Base-by-base conservation (phyloP, 129 eudicot genomes). In the Chrysanthemum makinoi region DNA sequence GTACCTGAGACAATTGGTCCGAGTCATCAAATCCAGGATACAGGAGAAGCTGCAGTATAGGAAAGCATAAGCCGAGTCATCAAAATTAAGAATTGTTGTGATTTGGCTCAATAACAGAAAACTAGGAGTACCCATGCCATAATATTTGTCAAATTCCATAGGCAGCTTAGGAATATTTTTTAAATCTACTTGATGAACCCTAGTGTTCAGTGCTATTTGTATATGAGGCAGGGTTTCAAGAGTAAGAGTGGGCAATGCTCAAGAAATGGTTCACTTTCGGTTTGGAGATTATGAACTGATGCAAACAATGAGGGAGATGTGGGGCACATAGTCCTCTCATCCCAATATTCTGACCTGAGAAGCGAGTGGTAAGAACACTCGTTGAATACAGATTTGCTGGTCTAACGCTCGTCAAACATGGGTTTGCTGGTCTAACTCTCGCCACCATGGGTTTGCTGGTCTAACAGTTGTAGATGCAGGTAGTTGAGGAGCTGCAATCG, bases 261-360 rank as follows among this genome's bases (percentile, higher is more conserved):
- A 7, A 72, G 49, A 51, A 26, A 53, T 16, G 74, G 48, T 47
- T 44, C 20, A 7, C 10, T n/a, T 43, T 18, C 52, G 53, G 75
- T 20, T 7, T 68, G 72, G 43, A 26, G 59, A 70, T 46, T 69
- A 67, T 62, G 19, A 51, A 61, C 13, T 12, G 77, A 49, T 70
- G 58, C 60, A 65, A 39, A 33, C 19, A 78, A 33, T 2, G 52
- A 46, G 1, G 75, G 68, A 55, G 82, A 48, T 84, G 89, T 18
- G 96, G 96, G 13, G 92, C 83, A 48, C 84, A 77, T 4, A 80
- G 10, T 22, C 6, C 24, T 13, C 22, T 8, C n/a, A 69, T 50
- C 17, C 73, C 75, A 17, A 11, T 39, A 44, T 48, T 3, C 13
- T 20, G 74, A n/a, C 62, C 66, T 6, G 22, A 47, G 24, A 44